phyloP scores from a whole-genome alignment of 306 rosid species.

The Glycine soja region DNA sequence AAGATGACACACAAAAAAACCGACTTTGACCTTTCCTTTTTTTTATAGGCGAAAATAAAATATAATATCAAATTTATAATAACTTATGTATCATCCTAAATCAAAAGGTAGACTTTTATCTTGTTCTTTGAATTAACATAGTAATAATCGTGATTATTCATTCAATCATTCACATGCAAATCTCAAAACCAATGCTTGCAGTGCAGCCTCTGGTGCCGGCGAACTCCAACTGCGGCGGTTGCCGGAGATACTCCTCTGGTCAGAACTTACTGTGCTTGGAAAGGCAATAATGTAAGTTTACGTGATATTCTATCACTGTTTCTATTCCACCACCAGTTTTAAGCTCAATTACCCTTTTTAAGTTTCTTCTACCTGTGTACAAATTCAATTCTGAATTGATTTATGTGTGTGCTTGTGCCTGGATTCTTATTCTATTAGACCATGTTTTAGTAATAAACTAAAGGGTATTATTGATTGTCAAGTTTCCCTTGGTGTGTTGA shows the following conservation, averaged over 20 bases:
- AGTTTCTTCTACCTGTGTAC: neutral
- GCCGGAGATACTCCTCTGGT: constrained; percentile 30
- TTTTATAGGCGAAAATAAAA: too few species aligned
- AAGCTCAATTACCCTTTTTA: constrained; percentile 4
- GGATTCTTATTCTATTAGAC: neutral
- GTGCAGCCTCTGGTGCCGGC: constrained; percentile 51
- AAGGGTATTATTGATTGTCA: neutral
- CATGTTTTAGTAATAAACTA: neutral
- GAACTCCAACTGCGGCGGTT: neutral
- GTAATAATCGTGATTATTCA: neutral
- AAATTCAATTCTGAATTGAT: neutral
- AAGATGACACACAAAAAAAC: neutral
- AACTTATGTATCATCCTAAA: too few species aligned
- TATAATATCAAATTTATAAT: too few species aligned
- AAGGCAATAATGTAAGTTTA: constrained; percentile 83
- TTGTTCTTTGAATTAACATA: neutral
- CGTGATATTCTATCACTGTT: neutral
- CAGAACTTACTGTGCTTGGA: constrained; percentile 78
- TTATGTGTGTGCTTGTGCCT: neutral
- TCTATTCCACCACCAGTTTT: neutral
- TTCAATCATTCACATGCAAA: neutral
- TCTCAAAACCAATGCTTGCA: constrained; percentile 33
- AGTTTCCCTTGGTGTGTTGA: neutral
- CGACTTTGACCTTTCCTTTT: neutral
- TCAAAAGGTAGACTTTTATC: too few species aligned